Conservation (phyloP, 768 basidiomycete species). For the Clathrus columnatus region DNA sequence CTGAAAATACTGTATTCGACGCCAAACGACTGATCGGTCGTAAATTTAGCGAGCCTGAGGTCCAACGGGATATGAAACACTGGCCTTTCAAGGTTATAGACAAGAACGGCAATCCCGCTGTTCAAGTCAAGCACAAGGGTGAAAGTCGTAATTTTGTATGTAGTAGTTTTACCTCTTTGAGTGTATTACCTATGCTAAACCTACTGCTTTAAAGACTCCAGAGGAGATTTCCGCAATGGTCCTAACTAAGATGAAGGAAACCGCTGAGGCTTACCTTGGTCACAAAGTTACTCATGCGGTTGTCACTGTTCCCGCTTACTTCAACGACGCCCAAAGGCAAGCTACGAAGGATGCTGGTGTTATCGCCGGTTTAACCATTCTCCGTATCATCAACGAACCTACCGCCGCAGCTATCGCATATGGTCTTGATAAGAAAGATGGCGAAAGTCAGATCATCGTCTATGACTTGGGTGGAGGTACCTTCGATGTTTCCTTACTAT, state of each 20-base stretch:
- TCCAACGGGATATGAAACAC: slow-evolving; percentile 32
- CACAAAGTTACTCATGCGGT: slow-evolving; percentile 37
- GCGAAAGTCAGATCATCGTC: slow-evolving; percentile 32
- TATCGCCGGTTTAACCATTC: slow-evolving; percentile 45
- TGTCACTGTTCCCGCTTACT: slow-evolving; percentile 52
- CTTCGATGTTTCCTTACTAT: slow-evolving; percentile 32
- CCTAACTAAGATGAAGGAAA: slow-evolving; percentile 44
- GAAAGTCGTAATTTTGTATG: slow-evolving; percentile 35
- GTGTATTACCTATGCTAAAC: neutral
- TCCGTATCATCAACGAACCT: slow-evolving; percentile 52
- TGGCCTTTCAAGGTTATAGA: slow-evolving; percentile 33
- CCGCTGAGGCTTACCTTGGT: slow-evolving; percentile 43
- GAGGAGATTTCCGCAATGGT: slow-evolving; percentile 45
- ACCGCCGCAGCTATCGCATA: slow-evolving; percentile 47
- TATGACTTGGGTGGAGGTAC: slow-evolving; percentile 36
- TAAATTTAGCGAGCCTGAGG: slow-evolving; percentile 25
- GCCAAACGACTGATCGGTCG: slow-evolving; percentile 35
- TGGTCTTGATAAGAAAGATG: slow-evolving; percentile 36
- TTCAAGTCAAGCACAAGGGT: slow-evolving; percentile 35
- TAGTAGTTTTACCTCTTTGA: neutral
- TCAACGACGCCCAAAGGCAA: slow-evolving; percentile 94
- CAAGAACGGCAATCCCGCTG: slow-evolving; percentile 31
- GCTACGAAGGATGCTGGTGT: slow-evolving; percentile 46
- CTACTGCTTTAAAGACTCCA: slow-evolving; percentile 20
- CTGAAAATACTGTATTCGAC: slow-evolving; percentile 39